These are phyloP conservation scores for Danielia oregonensis DNA, from an alignment of 805 yeast genomes.

Conservation along the genomic window DNA sequence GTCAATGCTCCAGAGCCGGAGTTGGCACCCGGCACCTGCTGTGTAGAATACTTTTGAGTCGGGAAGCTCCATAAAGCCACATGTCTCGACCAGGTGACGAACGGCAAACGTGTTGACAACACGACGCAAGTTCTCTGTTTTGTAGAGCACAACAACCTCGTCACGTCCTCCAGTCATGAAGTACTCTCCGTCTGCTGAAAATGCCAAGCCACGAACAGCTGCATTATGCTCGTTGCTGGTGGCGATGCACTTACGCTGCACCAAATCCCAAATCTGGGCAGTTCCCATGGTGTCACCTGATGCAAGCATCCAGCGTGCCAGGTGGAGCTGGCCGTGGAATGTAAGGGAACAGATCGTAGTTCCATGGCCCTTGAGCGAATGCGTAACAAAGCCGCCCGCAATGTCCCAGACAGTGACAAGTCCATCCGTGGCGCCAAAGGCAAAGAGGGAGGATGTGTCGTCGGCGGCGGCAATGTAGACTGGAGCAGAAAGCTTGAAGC, in stretches of 20 bases:
- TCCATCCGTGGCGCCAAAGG: slow-evolving; percentile 96
- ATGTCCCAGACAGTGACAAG: slow-evolving; percentile 88
- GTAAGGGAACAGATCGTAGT: slow-evolving; percentile 72
- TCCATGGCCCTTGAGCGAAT: slow-evolving; percentile 90
- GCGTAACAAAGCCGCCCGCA: slow-evolving; percentile 83
- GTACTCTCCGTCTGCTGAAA: slow-evolving; percentile 47
- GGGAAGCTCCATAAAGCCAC: slow-evolving; percentile 49
- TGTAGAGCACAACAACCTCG: slow-evolving; percentile 62
- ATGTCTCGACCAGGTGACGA: slow-evolving; percentile 66
- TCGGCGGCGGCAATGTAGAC: slow-evolving; percentile 77
- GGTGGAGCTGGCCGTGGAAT: slow-evolving; percentile 71
- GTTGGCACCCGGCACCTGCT: slow-evolving; percentile 75
- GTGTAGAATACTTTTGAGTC: slow-evolving; percentile 46
- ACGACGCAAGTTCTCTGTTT: slow-evolving; percentile 45
- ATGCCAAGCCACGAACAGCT: slow-evolving; percentile 83
- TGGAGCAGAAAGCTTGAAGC: slow-evolving; percentile 69
- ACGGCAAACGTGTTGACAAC: slow-evolving; percentile 67
- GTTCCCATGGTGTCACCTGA: slow-evolving; percentile 63
- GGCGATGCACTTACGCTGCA: slow-evolving; percentile 62
- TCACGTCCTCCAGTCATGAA: slow-evolving; percentile 90
- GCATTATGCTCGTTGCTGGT: slow-evolving; percentile 71
- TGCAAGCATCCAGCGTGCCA: slow-evolving; percentile 70
- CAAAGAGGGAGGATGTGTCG: slow-evolving; percentile 76
- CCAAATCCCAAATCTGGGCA: slow-evolving; percentile 61
- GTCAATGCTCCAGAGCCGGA: slow-evolving; percentile 59